Evolutionary conservation across 2,329 filamentous ascomycete species (phyloP), one percentile per base, ranked within the genome.

Genomic region (Teratosphaeria gauchensis): DNA sequence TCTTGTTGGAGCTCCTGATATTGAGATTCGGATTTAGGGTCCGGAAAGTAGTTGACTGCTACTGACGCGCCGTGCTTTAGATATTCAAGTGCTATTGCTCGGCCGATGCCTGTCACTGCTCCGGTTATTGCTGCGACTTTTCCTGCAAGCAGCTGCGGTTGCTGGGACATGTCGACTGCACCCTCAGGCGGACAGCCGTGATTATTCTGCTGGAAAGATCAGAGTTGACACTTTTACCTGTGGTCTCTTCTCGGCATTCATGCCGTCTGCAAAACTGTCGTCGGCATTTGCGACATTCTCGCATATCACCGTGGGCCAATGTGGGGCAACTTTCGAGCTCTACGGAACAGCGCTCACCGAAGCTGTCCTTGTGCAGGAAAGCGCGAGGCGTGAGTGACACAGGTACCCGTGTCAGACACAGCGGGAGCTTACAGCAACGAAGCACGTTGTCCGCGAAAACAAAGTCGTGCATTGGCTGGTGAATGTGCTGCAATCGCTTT

Each of bases 101-200:
- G 83, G 56, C 91, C 91, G 67, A 95, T 95, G 55, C 90, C 90
- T 1, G 90, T 95, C 3, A 87, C 87, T 59, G 89, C 90, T 63
- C 91, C 90, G 0, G 90, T 95, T 68, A 96, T 90, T 71, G 90
- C 88, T 74, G 89, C 89, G 12, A 86, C 87, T 74, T 95, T 95
- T 72, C 83, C 84, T 57, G 76, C 71, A 59, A 95, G 84, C 65
- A 94, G 64, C 30, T 57, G 57, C 7, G 56, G 42, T 1, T 21
- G 42, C 32, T 48, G 42, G 42, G 5, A 16, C 42, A 48, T 48
- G 21, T 48, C 3, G 42, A 3, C n/a, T 48, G 16, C 19, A 48
- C 9, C 5, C 6, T 8, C 9, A 3, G 42, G 42, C 35, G 35
- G 14, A 28, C 24, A 28, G 11, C 5, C 35, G 14, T 42, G 11